Evolutionary conservation across 2,329 filamentous ascomycete species (phyloP), one percentile per base, ranked within the genome.

Genomic region (Xylariales sp.): DNA sequence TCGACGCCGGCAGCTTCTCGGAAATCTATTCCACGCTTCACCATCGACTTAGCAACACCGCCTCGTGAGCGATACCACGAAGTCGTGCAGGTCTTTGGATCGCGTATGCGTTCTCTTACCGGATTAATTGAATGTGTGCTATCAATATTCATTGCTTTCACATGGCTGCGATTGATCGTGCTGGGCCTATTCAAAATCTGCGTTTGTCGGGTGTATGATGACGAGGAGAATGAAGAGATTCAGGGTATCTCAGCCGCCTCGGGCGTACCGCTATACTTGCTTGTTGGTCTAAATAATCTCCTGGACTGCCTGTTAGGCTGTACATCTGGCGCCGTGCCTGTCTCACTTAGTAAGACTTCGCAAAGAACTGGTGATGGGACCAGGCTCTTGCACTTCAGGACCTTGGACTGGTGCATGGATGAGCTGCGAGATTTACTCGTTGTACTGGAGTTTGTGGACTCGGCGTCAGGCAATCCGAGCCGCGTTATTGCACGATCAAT

Each of bases 261-360:
- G 0, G 84, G 82, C 0, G 80, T 91, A 3, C 81, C 85, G 0
- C 80, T 91, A 75, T 87, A 89, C 70, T 77, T 91, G 0, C 80
- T 91, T 0, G 84, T 91, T 2, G 84, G 84, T 2, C 84, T 90
- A 71, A 91, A 91, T 71, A 86, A 87, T 1, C 77, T 91, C 1
- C 80, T 91, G 1, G 90, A 92, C 72, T 78, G 87, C 5, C 80
- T 91, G 43, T 84, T 91, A 78, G 89, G 89, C 2, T 91, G 90
- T 74, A 91, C 89, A 0, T 90, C 87, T 53, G 80, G 80, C 3
- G 80, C 79, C 0, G 76, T 74, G 0, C 72, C 77, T 1, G 71
- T 75, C 10, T 68, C 72, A 5, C 77, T 39, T n/a, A 10, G 52
- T 34, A 59, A 46, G 34, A 9, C 23, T 23, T 46, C 49, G 7